A percentile compares a stretch with the other conserved stretches of the same genome.
Conservation (phyloP, 495 filamentous ascomycete species). For the Pseudotulostoma volvatum region DNA sequence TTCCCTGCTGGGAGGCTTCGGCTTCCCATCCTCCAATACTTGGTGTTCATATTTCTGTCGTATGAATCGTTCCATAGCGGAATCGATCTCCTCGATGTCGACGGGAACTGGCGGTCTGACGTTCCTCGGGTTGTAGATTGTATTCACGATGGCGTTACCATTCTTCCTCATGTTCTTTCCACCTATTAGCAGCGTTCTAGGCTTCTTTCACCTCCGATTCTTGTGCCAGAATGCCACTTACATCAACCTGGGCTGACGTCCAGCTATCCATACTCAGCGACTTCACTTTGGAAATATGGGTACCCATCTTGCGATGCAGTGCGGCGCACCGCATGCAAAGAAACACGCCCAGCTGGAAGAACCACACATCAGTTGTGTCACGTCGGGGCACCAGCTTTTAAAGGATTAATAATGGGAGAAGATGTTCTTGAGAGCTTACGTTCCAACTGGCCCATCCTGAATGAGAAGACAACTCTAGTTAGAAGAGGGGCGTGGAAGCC, state of each 20-base stretch:
- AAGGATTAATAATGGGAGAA: background rate
- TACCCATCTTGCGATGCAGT: slow-evolving; percentile 90
- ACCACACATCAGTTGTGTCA: background rate
- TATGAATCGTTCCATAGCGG: slow-evolving; percentile 86
- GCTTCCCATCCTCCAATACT: slow-evolving; percentile 36
- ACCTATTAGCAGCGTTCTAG: slow-evolving; percentile 4
- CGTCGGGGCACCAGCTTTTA: background rate
- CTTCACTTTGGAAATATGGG: slow-evolving; percentile 96
- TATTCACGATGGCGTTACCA: slow-evolving; percentile 74
- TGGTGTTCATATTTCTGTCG: slow-evolving; percentile 76
- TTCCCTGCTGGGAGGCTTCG: slow-evolving; percentile 29
- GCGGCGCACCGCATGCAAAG: slow-evolving; percentile 95
- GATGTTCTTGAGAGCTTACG: slow-evolving; percentile 37
- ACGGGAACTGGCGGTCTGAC: slow-evolving; percentile 66
- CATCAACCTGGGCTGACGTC: slow-evolving; percentile 90
- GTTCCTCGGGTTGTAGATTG: slow-evolving; percentile 71
- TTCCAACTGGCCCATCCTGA: slow-evolving; percentile 98
- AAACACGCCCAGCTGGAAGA: slow-evolving; percentile 71
- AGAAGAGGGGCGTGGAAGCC: slow-evolving; percentile 4
- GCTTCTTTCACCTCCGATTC: too few species aligned
- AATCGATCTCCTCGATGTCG: slow-evolving; percentile 80
- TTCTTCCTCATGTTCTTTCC: slow-evolving; percentile 76
- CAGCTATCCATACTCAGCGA: slow-evolving; percentile 96
- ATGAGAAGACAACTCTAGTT: slow-evolving; percentile 5
- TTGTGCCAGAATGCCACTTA: slow-evolving; percentile 23